A percentile compares a stretch with the other conserved stretches of the same genome.
Conservation (phyloP, 176 grass and related monocot genomes). For the Aegilops umbellulata region DNA sequence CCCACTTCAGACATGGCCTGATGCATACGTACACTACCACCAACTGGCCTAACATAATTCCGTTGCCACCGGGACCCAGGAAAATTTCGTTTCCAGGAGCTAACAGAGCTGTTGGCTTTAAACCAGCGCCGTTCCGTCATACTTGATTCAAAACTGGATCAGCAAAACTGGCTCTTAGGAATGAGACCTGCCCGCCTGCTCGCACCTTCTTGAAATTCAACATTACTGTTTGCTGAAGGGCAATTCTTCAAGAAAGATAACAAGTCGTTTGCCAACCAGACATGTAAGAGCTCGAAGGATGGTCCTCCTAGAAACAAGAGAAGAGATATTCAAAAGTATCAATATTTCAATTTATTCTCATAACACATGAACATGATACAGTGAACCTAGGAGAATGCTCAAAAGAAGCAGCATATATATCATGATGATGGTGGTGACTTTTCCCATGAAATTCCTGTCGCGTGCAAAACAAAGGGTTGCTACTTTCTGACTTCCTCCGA, state of each 20-base stretch:
- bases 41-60: constrained; percentile 17
- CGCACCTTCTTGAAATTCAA: neutral
- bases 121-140: neutral
- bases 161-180: neutral
- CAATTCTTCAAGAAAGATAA: constrained; percentile 12
- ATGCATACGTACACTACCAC: neutral
- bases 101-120: neutral
- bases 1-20: neutral
- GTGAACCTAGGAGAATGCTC: neutral
- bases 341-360: neutral
- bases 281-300: neutral
- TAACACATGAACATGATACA: neutral
- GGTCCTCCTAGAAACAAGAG: constrained; percentile 25
- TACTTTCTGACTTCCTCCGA: neutral
- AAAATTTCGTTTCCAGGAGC: neutral
- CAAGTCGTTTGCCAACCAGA: neutral
- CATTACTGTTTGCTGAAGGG: neutral
- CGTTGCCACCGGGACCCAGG: neutral
- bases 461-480: neutral
- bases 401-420: neutral
- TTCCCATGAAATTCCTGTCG: neutral
- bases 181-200: neutral
- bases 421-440: neutral
- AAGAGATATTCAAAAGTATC: constrained; percentile 16
- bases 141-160: constrained; percentile 4